phyloP scores from a whole-genome alignment of 2,329 filamentous ascomycete genomes.

The Fusarium sp. region DNA sequence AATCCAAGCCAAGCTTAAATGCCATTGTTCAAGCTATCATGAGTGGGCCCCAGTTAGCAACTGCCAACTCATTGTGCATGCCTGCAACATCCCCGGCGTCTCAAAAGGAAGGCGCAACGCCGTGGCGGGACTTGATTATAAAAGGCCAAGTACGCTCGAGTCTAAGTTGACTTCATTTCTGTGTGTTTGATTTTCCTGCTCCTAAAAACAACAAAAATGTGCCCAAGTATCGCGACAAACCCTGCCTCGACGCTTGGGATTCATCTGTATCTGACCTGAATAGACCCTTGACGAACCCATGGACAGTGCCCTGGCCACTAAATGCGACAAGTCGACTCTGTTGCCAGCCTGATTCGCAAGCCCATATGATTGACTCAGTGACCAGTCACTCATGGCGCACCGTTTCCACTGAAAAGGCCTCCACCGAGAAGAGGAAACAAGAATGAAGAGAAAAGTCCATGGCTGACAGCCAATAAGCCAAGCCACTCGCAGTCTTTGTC shows the following conservation, averaged over 20 bases:
- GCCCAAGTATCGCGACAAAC: conserved; percentile 1
- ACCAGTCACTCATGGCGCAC: conserved; percentile 29
- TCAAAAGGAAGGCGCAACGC: conserved; percentile 26
- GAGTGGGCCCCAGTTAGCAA: conserved; percentile 43
- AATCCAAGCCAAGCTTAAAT: conserved; percentile 19
- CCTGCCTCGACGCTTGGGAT: neutral
- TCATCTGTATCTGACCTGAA: conserved; percentile 17
- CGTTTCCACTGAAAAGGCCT: neutral
- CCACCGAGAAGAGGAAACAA: neutral
- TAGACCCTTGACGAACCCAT: conserved; percentile 42
- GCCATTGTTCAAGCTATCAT: conserved; percentile 36
- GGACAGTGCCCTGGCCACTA: conserved; percentile 42
- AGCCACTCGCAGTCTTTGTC: conserved; percentile 10
- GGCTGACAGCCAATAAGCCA: conserved; percentile 36
- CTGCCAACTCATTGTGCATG: conserved; percentile 48
- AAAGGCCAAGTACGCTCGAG: conserved; percentile 31
- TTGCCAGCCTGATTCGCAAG: conserved; percentile 42
- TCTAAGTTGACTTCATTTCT: neutral
- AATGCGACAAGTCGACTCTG: conserved; percentile 41
- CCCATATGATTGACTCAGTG: conserved; percentile 6
- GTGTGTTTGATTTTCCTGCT: neutral
- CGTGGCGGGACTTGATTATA: conserved; percentile 35
- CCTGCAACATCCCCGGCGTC: conserved; percentile 25
- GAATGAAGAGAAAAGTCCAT: conserved; percentile 18
- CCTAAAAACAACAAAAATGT: neutral